Base-by-base conservation (phyloP, 345 rosid genomes). In the Boechera divaricarpa region DNA sequence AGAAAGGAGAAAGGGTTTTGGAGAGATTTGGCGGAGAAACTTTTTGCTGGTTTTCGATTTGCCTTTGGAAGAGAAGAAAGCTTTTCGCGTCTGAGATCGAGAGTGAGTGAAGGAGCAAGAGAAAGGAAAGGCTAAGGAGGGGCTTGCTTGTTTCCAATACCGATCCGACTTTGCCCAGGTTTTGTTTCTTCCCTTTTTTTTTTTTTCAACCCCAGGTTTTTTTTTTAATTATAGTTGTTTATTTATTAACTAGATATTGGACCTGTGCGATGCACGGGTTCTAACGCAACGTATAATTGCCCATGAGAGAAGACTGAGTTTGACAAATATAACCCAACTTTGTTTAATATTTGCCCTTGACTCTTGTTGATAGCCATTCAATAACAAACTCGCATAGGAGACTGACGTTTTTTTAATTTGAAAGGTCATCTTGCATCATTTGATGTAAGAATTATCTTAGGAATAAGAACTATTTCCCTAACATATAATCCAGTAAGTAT, bases 41-140 rank as follows among this genome's bases (percentile, higher is more conserved):
- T 57, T 65, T 5, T 64, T 45, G 33, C 61, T 13, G 51, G 64
- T 79, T 69, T 79, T 79, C 63, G 82, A 75, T 79, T 76, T 63
- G 56, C 53, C 67, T 69, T 48, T 63, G 60, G 16, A 55, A 62
- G 49, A n/a, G 45, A 54, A 42, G 44, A 72, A n/a, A 47, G 53
- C 56, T 33, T 29, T 51, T 31, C 49, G 63, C 57, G 76, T 44
- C 42, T 60, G 49, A 29, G 67, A 67, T 76, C 21, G 26, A 31
- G 66, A 77, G 79, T 36, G 74, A 60, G 74, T 26, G 18, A 57
- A 53, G 29, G 31, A 45, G 63, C 53, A 36, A 32, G 26, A 58
- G 7, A 55, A 47, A 18, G 68, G 31, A 51, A 69, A 70, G 85
- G 80, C 76, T 49, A 77, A 56, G 72, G 74, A 58, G 73, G 65